Percentiles rank a stretch among this genome's conserved stretches.
Evolutionary conservation across 768 basidiomycete genomes (phyloP).

Genomic region (Termitomyces sp.): DNA sequence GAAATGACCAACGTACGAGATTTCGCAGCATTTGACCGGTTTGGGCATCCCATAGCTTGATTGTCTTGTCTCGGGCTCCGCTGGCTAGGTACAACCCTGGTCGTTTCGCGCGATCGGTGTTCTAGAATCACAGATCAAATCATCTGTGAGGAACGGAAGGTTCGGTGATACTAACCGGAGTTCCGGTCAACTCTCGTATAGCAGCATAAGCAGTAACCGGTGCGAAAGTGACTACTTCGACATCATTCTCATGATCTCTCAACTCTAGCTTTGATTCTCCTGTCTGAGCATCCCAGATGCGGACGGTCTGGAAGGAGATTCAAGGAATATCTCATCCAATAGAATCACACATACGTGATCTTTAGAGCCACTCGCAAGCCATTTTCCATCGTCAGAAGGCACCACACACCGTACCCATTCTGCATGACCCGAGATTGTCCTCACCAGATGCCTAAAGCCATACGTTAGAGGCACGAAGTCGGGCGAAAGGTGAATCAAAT

Average conservation of each 20-base stretch:
- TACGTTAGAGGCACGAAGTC: neutral
- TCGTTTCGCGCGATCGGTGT: conserved; percentile 44
- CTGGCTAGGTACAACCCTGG: conserved; percentile 65
- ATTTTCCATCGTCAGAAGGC: conserved; percentile 65
- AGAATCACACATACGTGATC: conserved; percentile 60
- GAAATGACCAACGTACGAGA: conserved; percentile 42
- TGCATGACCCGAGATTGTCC: conserved; percentile 70
- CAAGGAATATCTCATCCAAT: neutral
- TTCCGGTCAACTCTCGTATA: conserved; percentile 71
- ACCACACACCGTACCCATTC: conserved; percentile 79
- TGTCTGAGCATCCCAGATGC: conserved; percentile 66
- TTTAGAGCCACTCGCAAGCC: conserved; percentile 77
- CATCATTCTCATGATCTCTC: conserved; percentile 82
- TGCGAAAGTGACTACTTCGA: conserved; percentile 79
- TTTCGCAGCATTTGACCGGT: conserved; percentile 78
- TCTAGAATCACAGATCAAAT: conserved; percentile 24
- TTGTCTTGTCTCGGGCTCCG: conserved; percentile 86
- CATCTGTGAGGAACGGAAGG: conserved; percentile 5
- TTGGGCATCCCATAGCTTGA: conserved; percentile 86
- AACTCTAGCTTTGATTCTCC: conserved; percentile 80
- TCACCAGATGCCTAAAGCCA: conserved; percentile 57
- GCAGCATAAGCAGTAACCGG: conserved; percentile 69
- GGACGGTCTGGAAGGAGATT: conserved; percentile 51
- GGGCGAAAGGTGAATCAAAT: conserved; percentile 21
- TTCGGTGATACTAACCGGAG: conserved; percentile 42